phyloP scores from a whole-genome alignment of 805 yeast species.

The Metschnikowia kofuensis region DNA sequence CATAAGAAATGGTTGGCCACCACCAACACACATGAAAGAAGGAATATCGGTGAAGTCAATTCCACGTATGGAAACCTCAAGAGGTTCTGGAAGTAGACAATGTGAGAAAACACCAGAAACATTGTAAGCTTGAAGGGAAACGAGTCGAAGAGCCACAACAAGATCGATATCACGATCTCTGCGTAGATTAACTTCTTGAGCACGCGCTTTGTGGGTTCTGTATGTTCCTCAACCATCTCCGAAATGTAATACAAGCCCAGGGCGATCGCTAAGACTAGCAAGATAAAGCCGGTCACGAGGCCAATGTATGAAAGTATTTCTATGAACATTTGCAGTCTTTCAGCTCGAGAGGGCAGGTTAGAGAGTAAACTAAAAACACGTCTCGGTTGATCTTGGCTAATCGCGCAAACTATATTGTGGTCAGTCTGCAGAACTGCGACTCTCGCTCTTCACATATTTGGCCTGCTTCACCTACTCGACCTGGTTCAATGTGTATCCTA shows the following conservation, averaged over 20 bases:
- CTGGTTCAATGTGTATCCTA: no score
- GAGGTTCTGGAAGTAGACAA: constrained; percentile 73
- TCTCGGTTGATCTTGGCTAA: no score
- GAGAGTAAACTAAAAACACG: no score
- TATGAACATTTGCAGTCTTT: constrained; percentile 43
- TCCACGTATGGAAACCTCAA: constrained; percentile 80
- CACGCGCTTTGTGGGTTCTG: constrained; percentile 76
- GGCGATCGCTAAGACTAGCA: constrained; percentile 58
- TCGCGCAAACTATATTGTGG: no score
- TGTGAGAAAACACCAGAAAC: constrained; percentile 70
- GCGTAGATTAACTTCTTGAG: constrained; percentile 60
- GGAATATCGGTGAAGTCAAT: constrained; percentile 66
- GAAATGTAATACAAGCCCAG: constrained; percentile 89
- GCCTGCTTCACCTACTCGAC: no score
- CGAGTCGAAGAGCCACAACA: constrained; percentile 69
- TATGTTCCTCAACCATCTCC: constrained; percentile 90
- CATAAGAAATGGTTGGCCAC: constrained; percentile 80
- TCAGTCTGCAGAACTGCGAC: no score
- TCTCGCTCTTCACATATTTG: no score
- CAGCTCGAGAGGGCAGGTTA: no score
- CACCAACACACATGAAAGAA: constrained; percentile 69
- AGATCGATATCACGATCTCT: constrained; percentile 51
- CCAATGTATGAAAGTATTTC: constrained; percentile 40
- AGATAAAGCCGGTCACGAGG: constrained; percentile 36
- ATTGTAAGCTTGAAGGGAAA: constrained; percentile 68